phyloP scores from a whole-genome alignment of 441 rosid species.

The Rhodomyrtus psidioides region DNA sequence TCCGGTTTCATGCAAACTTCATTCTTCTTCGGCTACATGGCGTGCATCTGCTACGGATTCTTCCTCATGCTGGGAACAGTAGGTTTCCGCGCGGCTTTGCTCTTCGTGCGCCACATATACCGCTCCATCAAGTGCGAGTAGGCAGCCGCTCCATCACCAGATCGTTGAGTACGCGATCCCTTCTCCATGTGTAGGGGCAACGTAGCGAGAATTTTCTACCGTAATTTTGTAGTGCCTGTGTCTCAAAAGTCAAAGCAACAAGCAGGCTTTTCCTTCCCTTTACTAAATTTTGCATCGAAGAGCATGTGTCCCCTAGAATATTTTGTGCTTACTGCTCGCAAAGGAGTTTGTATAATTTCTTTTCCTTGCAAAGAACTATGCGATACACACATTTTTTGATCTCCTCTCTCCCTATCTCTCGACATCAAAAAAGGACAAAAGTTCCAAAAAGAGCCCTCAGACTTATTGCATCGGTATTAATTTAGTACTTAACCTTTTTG shows the following conservation, averaged over 20 bases:
- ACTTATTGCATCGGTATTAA: too few relatives aligned
- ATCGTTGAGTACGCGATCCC: neutral
- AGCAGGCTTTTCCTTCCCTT: neutral
- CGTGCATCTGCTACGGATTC: neutral
- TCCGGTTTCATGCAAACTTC: conserved; percentile 3
- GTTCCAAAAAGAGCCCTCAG: too few relatives aligned
- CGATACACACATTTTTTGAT: neutral
- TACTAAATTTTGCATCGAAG: neutral
- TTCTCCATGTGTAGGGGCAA: neutral
- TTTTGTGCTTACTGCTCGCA: neutral
- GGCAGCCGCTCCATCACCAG: neutral
- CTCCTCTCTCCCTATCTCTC: neutral
- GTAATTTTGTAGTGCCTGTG: neutral
- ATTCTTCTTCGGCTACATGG: conserved; percentile 1
- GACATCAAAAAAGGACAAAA: too few relatives aligned
- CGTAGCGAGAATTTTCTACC: neutral
- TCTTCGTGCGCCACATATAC: conserved; percentile 1
- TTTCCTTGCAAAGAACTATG: neutral
- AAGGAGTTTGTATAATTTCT: neutral
- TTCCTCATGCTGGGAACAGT: neutral
- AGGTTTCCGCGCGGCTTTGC: conserved; percentile 2
- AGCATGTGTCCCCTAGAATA: neutral
- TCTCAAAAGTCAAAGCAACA: neutral
- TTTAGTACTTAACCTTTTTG: too few relatives aligned
- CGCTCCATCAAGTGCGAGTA: conserved; percentile 1